Conservation (phyloP, 2,329 filamentous ascomycete genomes). For the Aspergillus amoenus region DNA sequence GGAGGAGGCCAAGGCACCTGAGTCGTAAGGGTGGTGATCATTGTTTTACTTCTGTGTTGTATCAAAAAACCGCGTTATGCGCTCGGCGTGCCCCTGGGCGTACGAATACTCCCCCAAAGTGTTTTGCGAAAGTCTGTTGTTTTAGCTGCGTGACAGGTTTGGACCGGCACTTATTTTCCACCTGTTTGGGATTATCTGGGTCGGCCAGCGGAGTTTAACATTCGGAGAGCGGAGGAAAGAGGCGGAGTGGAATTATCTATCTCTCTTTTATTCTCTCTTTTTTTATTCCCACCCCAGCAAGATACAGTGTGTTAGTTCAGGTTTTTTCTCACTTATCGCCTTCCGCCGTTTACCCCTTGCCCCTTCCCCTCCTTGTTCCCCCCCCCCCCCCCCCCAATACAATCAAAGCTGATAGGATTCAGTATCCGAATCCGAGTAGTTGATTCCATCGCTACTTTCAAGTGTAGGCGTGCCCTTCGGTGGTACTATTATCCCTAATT, state of each 20-base stretch:
- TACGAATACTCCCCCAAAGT: constrained; percentile 34
- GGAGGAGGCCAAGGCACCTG: constrained; percentile 33
- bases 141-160: constrained; percentile 38
- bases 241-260: constrained; percentile 39
- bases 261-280: constrained; percentile 41
- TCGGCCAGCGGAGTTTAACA: constrained; percentile 46
- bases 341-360: constrained; percentile 9
- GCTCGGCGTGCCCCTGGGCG: constrained; percentile 31
- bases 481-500: neutral
- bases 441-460: constrained; percentile 1
- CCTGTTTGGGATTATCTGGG: constrained; percentile 37
- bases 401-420: constrained; percentile 13
- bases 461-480: neutral
- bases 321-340: constrained; percentile 26
- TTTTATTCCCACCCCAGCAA: constrained; percentile 42
- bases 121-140: constrained; percentile 36
- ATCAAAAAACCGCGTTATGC: constrained; percentile 26
- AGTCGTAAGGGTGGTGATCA: constrained; percentile 31
- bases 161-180: constrained; percentile 37
- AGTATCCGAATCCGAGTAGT: constrained; percentile 20
- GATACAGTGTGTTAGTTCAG: constrained; percentile 37
- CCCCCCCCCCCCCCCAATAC: too few species aligned
- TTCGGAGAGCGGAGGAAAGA: constrained; percentile 42
- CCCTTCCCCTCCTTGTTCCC: constrained; percentile 15
- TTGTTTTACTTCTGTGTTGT: constrained; percentile 25